Conservation (phyloP, 768 basidiomycete genomes). For the Hebeloma cylindrosporum region DNA sequence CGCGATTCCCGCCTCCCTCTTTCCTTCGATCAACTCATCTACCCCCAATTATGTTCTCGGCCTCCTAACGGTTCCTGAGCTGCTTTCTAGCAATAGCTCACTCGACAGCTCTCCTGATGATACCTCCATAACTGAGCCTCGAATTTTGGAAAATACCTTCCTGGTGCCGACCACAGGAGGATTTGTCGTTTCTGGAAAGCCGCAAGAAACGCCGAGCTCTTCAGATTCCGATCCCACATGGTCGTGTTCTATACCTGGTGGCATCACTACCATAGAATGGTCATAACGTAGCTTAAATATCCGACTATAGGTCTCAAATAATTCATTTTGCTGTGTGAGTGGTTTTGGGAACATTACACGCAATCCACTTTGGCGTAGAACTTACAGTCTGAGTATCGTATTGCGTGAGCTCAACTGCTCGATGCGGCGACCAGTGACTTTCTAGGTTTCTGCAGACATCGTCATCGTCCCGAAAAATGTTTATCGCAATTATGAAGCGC, state of each 20-base stretch:
- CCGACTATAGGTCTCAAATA: too few species aligned
- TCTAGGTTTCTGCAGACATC: too few species aligned
- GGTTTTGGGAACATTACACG: too few species aligned
- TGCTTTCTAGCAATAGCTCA: not conserved
- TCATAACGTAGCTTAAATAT: too few species aligned
- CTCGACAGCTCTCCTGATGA: not conserved
- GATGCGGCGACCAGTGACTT: too few species aligned
- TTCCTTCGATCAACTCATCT: not conserved
- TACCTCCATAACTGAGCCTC: too few species aligned
- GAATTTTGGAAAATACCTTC: slow-evolving; percentile 14
- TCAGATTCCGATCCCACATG: slow-evolving; percentile 2
- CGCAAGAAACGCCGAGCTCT: not conserved
- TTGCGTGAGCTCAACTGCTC: too few species aligned
- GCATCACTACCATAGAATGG: slow-evolving; percentile 4
- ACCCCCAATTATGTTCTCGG: slow-evolving; percentile 4
- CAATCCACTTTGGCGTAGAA: too few species aligned
- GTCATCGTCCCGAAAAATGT: too few species aligned
- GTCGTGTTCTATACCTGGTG: slow-evolving; percentile 10
- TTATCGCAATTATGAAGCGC: too few species aligned
- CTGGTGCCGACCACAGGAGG: slow-evolving; percentile 17
- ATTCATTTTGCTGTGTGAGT: too few species aligned
- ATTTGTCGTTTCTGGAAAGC: slow-evolving; percentile 9
- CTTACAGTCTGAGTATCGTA: too few species aligned
- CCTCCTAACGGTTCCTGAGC: slow-evolving; percentile 13
- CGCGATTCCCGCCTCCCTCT: slow-evolving; percentile 1